Evolutionary conservation across 2,329 filamentous ascomycete species (phyloP).

Genomic region (Rasamsonia emersonii): DNA sequence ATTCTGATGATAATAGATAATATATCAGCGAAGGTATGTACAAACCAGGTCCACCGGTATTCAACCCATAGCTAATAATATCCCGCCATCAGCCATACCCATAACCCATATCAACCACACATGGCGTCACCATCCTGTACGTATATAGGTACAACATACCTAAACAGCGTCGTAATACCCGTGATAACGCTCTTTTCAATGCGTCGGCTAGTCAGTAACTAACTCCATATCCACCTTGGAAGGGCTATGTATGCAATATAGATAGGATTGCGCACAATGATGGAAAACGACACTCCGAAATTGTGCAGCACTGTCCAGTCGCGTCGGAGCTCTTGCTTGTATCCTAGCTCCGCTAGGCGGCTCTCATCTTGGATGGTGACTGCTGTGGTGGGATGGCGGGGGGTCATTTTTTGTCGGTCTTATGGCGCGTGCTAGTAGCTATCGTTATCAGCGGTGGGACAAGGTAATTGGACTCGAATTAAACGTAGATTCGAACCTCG

Average conservation of each 20-base stretch:
- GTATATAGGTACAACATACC: background rate
- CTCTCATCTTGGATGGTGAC: slow-evolving; percentile 7
- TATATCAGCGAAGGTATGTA: background rate
- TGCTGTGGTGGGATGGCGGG: too few relatives aligned
- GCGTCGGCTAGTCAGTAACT: too few relatives aligned
- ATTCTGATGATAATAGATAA: background rate
- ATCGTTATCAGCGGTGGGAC: too few relatives aligned
- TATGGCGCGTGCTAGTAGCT: too few relatives aligned
- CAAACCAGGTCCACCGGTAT: slow-evolving; percentile 4
- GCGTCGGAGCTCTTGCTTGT: slow-evolving; percentile 5
- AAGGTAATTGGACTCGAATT: too few relatives aligned
- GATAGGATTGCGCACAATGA: slow-evolving; percentile 2
- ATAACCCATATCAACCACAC: too few relatives aligned
- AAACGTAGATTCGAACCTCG: too few relatives aligned
- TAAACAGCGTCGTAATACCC: slow-evolving; percentile 4
- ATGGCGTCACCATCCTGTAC: background rate
- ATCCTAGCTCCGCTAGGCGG: slow-evolving; percentile 6
- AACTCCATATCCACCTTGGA: too few relatives aligned
- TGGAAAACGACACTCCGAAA: slow-evolving; percentile 7
- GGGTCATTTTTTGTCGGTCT: too few relatives aligned
- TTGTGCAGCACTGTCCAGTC: slow-evolving; percentile 7
- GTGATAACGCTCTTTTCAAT: slow-evolving; percentile 6
- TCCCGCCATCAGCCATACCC: background rate
- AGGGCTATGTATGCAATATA: background rate
- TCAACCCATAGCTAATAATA: slow-evolving; percentile 7